Base-by-base conservation (phyloP, 2,329 filamentous ascomycete genomes). In the Phialophora verrucosa region DNA sequence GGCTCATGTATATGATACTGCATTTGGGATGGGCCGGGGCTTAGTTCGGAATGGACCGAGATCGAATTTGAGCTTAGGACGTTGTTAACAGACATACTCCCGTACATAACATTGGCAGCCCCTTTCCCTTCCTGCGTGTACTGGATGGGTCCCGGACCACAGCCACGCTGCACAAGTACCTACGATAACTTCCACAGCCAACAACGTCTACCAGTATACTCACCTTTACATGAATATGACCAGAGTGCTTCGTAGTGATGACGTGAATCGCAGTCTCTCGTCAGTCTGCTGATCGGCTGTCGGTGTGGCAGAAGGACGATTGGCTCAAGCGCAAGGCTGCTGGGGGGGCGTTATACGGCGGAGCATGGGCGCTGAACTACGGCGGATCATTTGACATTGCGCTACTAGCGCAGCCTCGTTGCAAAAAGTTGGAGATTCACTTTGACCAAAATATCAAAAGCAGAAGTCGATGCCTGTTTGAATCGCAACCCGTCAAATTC, bases 361-460 rank as follows among this genome's bases (percentile, higher is more conserved):
- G 44, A 49, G 17, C 17, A 49, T 49, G 1, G 2, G 6, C 7
- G 0, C 4, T 6, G 1, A 0, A 0, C 2, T 42, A 59, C 35
- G 56, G 57, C 44, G 27, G 44, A 62, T 14, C 4, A 5, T 10
- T 56, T 31, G 27, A 3, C 17, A 1, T 17, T 4, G 12, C n/a
- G 14, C 23, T 8, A 25, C 59, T 61, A 61, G 59, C 47, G 59
- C 59, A 61, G 59, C 59, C 59, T 61, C 10, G 59, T 25, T n/a
- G 47, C n/a, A 61, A 61, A 61, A 61, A 61, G 59, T 61, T 63
- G 61, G 61, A 63, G 61, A 57, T 55, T 31, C 56, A 27, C n/a
- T 23, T 38, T 17, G 23, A 20, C 42, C 56, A 59, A 59, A 59
- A 27, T 44, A 42, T 49, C 56, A 47, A 59, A 10, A 10, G 23